Evolutionary conservation across 169 alveolate genomes (phyloP).

Genomic region (Blepharisma undulans): DNA sequence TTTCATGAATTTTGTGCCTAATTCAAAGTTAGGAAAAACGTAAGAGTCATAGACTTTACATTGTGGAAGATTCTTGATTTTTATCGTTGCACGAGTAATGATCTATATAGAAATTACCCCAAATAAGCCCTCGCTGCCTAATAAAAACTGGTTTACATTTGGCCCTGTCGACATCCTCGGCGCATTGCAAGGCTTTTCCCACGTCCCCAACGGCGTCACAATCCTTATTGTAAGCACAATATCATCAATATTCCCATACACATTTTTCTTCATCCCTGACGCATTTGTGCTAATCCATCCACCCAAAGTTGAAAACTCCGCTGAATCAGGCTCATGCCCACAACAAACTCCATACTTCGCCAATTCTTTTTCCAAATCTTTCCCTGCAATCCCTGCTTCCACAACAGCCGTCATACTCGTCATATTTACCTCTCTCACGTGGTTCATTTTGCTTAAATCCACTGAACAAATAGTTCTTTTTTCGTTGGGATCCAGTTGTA

Average conservation of each 20-base stretch:
- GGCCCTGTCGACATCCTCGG: conserved; percentile 87
- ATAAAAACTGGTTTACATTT: conserved; percentile 69
- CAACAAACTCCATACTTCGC: conserved; percentile 75
- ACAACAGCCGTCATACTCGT: conserved; percentile 81
- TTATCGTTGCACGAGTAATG: conserved; percentile 80
- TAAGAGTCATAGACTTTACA: conserved; percentile 74
- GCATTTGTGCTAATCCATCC: conserved; percentile 91
- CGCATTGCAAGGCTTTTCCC: conserved; percentile 62
- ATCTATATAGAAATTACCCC: conserved; percentile 57
- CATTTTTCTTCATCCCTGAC: conserved; percentile 88
- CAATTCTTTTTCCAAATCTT: conserved; percentile 81
- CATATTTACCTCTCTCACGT: conserved; percentile 75
- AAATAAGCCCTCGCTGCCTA: conserved; percentile 85
- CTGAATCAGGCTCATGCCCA: conserved; percentile 91
- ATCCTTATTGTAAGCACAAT: conserved; percentile 67
- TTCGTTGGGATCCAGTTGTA: conserved; percentile 56
- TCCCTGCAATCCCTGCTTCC: conserved; percentile 87
- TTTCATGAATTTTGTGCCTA: conserved; percentile 81
- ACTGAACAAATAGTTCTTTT: conserved; percentile 81
- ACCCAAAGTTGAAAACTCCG: conserved; percentile 86
- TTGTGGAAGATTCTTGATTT: conserved; percentile 74
- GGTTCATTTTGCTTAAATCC: conserved; percentile 78
- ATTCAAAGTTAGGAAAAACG: conserved; percentile 82
- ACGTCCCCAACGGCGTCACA: conserved; percentile 83
- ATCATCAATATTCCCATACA: conserved; percentile 88